Base-by-base conservation (phyloP, 1,284 basidiomycete genomes). In the Stygiomarasmius scandens region DNA sequence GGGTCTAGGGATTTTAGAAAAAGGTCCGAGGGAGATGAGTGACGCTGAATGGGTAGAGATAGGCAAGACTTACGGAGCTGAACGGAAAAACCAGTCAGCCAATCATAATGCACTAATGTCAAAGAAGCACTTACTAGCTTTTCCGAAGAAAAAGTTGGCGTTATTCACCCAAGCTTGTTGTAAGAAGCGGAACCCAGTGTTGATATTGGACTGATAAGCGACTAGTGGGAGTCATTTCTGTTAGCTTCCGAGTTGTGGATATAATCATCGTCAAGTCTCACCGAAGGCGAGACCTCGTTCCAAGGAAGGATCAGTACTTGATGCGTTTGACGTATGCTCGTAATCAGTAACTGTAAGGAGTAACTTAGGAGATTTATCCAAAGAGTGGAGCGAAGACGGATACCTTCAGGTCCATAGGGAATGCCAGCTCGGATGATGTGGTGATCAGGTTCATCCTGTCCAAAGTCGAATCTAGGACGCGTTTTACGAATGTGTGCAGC, bases 321-420 rank as follows among this genome's bases (percentile, higher is more conserved):
- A 66, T 51, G 23, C 27, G 24, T 46, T n/a, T 34, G 55, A 19
- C 43, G 58, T 45, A 65, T 65, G 24, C 57, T 59, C 45, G 22
- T 11, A 11, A 59, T 61, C 47, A 65, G 58, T 62, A 14, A 62
- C 61, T 62, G 49, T n/a, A 2, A 48, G 34, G 22, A 2, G 23
- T 43, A n/a, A n/a, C n/a, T n/a, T n/a, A n/a, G n/a, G n/a, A n/a
- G n/a, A n/a, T n/a, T n/a, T n/a, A n/a, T n/a, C n/a, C n/a, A n/a
- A n/a, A n/a, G n/a, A n/a, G n/a, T n/a, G n/a, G n/a, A n/a, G n/a
- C n/a, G n/a, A n/a, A n/a, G n/a, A n/a, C n/a, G n/a, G n/a, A n/a
- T 41, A 62, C 61, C 67, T 63, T 76, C 74, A 4, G 72, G 72
- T 22, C 75, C 76, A 50, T 74, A 78, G 11, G 74, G 71, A 52